Percentiles rank a stretch among this genome's conserved stretches.
phyloP scores from a whole-genome alignment of 345 rosid genomes.

The Citrus inodora region DNA sequence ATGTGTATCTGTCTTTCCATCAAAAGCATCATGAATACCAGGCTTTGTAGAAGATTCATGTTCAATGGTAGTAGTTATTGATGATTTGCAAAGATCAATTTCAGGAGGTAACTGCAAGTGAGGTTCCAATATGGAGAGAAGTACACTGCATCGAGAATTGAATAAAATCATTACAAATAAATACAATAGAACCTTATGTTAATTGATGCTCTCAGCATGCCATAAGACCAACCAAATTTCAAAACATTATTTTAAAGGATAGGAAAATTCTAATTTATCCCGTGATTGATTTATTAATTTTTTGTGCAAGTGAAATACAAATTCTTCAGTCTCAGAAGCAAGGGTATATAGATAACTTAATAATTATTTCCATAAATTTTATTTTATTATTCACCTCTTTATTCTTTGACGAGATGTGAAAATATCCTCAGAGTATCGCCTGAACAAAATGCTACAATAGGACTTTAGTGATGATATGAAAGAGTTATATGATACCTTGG shows the following conservation, averaged over 20 bases:
- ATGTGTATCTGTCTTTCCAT: slow-evolving; percentile 43
- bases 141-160: slow-evolving; percentile 53
- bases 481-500: slow-evolving; percentile 53
- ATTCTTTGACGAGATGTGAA: neutral
- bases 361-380: neutral
- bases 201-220: neutral
- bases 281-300: neutral
- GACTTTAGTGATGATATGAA: slow-evolving; percentile 4
- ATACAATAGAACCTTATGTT: neutral
- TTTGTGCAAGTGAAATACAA: neutral
- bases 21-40: slow-evolving; percentile 44
- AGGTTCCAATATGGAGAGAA: slow-evolving; percentile 77
- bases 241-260: neutral
- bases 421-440: neutral
- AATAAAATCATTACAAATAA: slow-evolving; percentile 14
- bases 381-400: neutral
- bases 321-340: neutral
- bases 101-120: slow-evolving; percentile 68
- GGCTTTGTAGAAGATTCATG: slow-evolving; percentile 38
- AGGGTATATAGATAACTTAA: neutral
- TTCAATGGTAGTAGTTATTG: slow-evolving; percentile 33
- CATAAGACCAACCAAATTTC: neutral
- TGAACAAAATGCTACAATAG: neutral
- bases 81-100: slow-evolving; percentile 65
- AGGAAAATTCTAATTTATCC: no score